phyloP scores from a whole-genome alignment of 1,284 basidiomycete genomes.

The Anthracocystis setariae region DNA sequence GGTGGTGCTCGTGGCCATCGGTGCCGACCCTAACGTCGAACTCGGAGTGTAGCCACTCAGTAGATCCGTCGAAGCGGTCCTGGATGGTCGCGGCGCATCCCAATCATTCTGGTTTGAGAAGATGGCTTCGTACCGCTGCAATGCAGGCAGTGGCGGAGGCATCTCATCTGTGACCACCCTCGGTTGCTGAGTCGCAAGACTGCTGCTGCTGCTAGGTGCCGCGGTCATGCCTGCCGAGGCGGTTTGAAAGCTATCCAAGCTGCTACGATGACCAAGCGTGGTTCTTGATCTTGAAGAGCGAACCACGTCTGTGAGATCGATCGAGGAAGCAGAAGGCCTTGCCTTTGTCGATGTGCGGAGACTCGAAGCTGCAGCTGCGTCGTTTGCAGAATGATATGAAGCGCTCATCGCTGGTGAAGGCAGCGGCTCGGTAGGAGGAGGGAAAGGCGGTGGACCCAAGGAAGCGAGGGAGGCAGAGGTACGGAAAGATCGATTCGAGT shows the following conservation, averaged over 20 bases:
- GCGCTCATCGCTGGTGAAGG: conserved; percentile 38
- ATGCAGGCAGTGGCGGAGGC: conserved; percentile 24
- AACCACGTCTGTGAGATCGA: conserved; percentile 26
- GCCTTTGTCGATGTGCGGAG: conserved; percentile 10
- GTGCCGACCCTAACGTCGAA: conserved; percentile 19
- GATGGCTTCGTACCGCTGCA: conserved; percentile 35
- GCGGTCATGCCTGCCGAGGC: conserved; percentile 37
- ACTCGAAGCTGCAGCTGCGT: conserved; percentile 18
- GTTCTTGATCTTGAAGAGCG: conserved; percentile 25
- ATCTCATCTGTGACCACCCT: conserved; percentile 5
- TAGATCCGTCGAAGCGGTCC: conserved; percentile 7
- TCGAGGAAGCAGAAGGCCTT: conserved; percentile 29
- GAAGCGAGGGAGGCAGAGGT: conserved; percentile 32
- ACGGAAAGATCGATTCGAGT: conserved; percentile 35
- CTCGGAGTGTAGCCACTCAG: conserved; percentile 2
- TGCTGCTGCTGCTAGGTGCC: conserved; percentile 18
- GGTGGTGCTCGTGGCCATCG: conserved; percentile 28
- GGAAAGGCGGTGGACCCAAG: conserved; percentile 37
- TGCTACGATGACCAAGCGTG: conserved; percentile 26
- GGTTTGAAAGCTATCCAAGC: conserved; percentile 39
- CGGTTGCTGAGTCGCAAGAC: conserved; percentile 11
- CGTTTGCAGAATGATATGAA: conserved; percentile 20
- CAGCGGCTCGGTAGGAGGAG: conserved; percentile 45
- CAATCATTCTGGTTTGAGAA: conserved; percentile 24
- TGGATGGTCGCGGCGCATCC: conserved; percentile 1